These are phyloP conservation scores for Ogataea corticis DNA, from an alignment of 805 yeast genomes.

Conservation along the genomic window DNA sequence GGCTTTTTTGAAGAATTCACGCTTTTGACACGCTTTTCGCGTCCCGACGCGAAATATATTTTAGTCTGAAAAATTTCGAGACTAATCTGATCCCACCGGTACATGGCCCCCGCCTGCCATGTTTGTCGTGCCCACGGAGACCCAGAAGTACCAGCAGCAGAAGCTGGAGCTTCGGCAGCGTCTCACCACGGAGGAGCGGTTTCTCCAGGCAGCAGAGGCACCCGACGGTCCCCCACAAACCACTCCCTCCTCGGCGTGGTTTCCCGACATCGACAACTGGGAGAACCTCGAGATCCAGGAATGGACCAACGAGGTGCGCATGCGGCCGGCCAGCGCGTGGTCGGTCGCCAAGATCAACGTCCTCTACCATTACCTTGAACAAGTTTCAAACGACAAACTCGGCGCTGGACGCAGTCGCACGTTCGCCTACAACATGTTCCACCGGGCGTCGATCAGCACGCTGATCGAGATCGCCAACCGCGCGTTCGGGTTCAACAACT, in stretches of 20 bases:
- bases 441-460: slow-evolving; percentile 20
- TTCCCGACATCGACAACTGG: slow-evolving; percentile 22
- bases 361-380: slow-evolving; percentile 20
- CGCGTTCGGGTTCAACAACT: slow-evolving; percentile 53
- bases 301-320: slow-evolving; percentile 15
- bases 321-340: slow-evolving; percentile 31
- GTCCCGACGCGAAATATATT: too few species aligned
- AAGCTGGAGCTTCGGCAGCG: slow-evolving; percentile 1
- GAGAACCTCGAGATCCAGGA: slow-evolving; percentile 27
- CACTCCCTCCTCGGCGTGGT: slow-evolving; percentile 14
- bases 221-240: not conserved
- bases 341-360: slow-evolving; percentile 23
- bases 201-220: not conserved
- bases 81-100: slow-evolving; percentile 1
- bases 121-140: slow-evolving; percentile 10
- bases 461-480: slow-evolving; percentile 43
- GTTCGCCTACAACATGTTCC: slow-evolving; percentile 14
- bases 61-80: not conserved
- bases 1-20: too few species aligned
- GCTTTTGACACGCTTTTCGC: too few species aligned
- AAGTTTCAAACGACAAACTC: slow-evolving; percentile 15
- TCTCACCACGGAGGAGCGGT: slow-evolving; percentile 9
- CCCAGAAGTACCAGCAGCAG: slow-evolving; percentile 2
- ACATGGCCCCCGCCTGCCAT: too few species aligned
- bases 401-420: slow-evolving; percentile 8